phyloP scores from a whole-genome alignment of 129 eudicot genomes.

The Glebionis coronaria region DNA sequence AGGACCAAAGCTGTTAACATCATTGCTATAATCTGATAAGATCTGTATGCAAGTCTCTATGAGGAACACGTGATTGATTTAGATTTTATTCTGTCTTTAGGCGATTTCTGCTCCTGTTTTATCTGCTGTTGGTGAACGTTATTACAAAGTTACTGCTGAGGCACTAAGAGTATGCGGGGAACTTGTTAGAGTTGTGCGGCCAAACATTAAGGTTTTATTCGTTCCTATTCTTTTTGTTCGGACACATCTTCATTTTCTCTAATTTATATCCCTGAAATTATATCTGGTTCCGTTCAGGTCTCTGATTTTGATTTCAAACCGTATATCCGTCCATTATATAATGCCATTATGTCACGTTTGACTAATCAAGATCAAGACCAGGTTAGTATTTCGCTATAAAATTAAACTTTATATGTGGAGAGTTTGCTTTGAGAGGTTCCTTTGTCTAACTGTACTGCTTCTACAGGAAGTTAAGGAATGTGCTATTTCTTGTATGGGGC shows the following conservation, averaged over 20 bases:
- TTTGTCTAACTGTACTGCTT: too few species aligned
- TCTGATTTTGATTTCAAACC: slow-evolving; percentile 81
- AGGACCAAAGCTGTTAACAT: too few species aligned
- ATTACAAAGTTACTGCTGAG: slow-evolving; percentile 98
- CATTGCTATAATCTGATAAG: too few species aligned
- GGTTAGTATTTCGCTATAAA: too few species aligned
- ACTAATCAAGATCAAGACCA: slow-evolving; percentile 99
- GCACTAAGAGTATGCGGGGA: slow-evolving; percentile 99
- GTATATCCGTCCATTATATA: slow-evolving; percentile 83
- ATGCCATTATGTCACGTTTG: slow-evolving; percentile 91
- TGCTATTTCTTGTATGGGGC: slow-evolving; percentile 99
- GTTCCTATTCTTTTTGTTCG: slow-evolving; percentile 6
- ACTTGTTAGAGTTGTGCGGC: slow-evolving; percentile 95
- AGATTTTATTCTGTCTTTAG: slow-evolving; percentile 29
- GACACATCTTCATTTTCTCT: neutral
- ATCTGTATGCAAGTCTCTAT: neutral
- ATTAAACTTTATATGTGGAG: too few species aligned
- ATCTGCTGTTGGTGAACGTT: slow-evolving; percentile 95
- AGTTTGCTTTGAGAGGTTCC: too few species aligned
- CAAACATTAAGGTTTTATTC: slow-evolving; percentile 58
- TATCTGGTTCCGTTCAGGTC: slow-evolving; percentile 40
- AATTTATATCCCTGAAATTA: neutral
- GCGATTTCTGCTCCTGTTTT: slow-evolving; percentile 85
- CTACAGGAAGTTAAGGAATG: slow-evolving; percentile 93
- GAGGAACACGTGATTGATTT: neutral